phyloP scores from a whole-genome alignment of 2,329 filamentous ascomycete genomes.

The Tolypocladium guangdongense region DNA sequence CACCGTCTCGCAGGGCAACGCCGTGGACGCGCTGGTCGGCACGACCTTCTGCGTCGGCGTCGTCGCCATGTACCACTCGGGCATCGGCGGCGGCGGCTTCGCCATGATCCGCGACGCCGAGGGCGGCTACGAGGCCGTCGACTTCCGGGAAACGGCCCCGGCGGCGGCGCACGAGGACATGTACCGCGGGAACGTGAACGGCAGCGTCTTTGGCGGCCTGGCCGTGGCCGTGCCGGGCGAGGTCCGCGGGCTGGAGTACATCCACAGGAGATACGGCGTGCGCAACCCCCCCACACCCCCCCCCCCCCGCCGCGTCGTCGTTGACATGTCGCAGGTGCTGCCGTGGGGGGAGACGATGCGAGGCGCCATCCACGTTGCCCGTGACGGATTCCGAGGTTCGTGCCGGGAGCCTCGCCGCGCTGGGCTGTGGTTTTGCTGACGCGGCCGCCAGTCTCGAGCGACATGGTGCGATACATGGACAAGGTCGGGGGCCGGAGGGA shows the following conservation, averaged over 20 bases:
- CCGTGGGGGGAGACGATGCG: conserved; percentile 62
- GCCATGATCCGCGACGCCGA: conserved; percentile 64
- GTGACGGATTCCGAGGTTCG: conserved; percentile 53
- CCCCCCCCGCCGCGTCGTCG: no score
- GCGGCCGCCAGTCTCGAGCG: conserved; percentile 45
- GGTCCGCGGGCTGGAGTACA: conserved; percentile 65
- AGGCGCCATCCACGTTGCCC: conserved; percentile 64
- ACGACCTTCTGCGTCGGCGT: conserved; percentile 68
- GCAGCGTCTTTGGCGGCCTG: conserved; percentile 61
- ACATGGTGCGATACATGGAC: conserved; percentile 65
- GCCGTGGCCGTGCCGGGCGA: conserved; percentile 64
- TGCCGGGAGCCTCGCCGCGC: not conserved
- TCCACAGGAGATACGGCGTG: conserved; percentile 63
- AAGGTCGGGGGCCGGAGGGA: conserved; percentile 23
- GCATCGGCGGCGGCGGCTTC: conserved; percentile 86
- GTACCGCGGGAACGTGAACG: conserved; percentile 60
- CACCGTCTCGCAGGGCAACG: conserved; percentile 46
- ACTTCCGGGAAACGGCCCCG: conserved; percentile 84
- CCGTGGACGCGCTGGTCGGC: conserved; percentile 64
- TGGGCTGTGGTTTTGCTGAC: not conserved
- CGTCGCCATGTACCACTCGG: conserved; percentile 66
- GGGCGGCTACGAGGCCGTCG: conserved; percentile 75
- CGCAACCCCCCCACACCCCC: no score
- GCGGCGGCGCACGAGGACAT: conserved; percentile 74
- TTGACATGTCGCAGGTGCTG: conserved; percentile 28